Conservation (phyloP, 495 filamentous ascomycete genomes). For the Xylaria castorea region DNA sequence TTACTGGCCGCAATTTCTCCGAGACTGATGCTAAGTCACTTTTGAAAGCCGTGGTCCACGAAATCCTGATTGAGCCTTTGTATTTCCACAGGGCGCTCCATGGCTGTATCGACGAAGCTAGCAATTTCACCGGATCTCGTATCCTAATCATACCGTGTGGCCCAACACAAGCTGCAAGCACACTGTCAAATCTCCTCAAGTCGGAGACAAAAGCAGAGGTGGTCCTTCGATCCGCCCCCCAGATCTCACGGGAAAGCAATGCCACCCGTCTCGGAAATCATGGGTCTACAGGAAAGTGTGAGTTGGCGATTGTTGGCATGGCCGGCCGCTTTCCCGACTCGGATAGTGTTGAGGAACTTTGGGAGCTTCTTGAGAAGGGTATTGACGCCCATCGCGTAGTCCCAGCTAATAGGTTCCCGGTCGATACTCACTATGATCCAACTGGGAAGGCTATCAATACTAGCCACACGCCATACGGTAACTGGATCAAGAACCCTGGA, state of each 20-base stretch:
- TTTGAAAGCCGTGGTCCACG: slow-evolving; percentile 59
- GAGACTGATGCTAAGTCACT: slow-evolving; percentile 57
- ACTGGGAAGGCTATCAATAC: slow-evolving; percentile 80
- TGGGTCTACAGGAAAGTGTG: slow-evolving; percentile 46
- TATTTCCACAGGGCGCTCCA: slow-evolving; percentile 64
- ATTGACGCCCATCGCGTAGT: slow-evolving; percentile 65
- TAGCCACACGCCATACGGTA: slow-evolving; percentile 82
- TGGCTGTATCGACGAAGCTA: slow-evolving; percentile 55
- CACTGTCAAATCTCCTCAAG: slow-evolving; percentile 49
- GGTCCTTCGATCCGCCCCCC: slow-evolving; percentile 43
- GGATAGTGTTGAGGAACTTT: slow-evolving; percentile 68
- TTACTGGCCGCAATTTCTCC: slow-evolving; percentile 55
- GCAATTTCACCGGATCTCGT: slow-evolving; percentile 44
- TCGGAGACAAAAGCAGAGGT: slow-evolving; percentile 50
- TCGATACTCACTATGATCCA: slow-evolving; percentile 77
- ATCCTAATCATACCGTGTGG: slow-evolving; percentile 62
- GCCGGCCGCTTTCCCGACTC: slow-evolving; percentile 78
- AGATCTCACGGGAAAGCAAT: slow-evolving; percentile 42
- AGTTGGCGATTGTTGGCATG: slow-evolving; percentile 78
- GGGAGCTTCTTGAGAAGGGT: slow-evolving; percentile 74
- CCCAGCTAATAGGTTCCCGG: slow-evolving; percentile 78
- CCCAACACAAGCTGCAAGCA: slow-evolving; percentile 56
- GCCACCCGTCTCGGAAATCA: slow-evolving; percentile 50
- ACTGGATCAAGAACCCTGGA: slow-evolving; percentile 86
- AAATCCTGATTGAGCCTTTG: slow-evolving; percentile 65